phyloP scores from a whole-genome alignment of 306 rosid genomes.

The Fragaria iinumae region DNA sequence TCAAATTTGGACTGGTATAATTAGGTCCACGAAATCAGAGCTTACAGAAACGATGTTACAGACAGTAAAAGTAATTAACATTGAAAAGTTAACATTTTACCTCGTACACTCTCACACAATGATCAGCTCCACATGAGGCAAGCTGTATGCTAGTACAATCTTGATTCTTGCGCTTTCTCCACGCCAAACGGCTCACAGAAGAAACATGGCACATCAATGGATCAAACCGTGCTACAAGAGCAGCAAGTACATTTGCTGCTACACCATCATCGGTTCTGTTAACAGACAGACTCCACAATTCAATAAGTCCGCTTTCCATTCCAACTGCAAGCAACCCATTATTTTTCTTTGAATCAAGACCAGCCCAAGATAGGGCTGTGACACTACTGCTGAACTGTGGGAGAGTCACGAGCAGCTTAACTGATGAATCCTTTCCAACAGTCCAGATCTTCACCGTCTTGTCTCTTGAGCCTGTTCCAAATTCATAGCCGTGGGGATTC shows the following conservation, averaged over 20 bases:
- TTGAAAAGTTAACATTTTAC: conserved; percentile 37
- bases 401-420: conserved; percentile 51
- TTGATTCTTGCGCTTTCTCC: conserved; percentile 51
- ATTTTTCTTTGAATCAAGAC: conserved; percentile 29
- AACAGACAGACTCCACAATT: conserved; percentile 66
- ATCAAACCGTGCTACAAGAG: conserved; percentile 38
- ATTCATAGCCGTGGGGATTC: conserved; percentile 86
- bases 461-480: conserved; percentile 93
- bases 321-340: conserved; percentile 76
- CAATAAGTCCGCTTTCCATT: conserved; percentile 87
- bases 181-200: conserved; percentile 65
- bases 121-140: conserved; percentile 92
- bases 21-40: not conserved
- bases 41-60: conserved; percentile 14
- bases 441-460: conserved; percentile 85
- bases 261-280: conserved; percentile 42
- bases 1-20: not conserved
- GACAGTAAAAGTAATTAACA: conserved; percentile 3
- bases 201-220: conserved; percentile 77
- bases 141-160: conserved; percentile 51
- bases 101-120: conserved; percentile 80
- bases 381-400: conserved; percentile 69
- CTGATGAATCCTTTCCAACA: conserved; percentile 42
- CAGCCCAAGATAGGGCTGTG: conserved; percentile 76
- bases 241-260: conserved; percentile 37